A percentile compares a stretch with the other conserved stretches of the same genome.
Evolutionary conservation across 257 asterid genomes (phyloP).

Genomic region (Leonotis leonurus): DNA sequence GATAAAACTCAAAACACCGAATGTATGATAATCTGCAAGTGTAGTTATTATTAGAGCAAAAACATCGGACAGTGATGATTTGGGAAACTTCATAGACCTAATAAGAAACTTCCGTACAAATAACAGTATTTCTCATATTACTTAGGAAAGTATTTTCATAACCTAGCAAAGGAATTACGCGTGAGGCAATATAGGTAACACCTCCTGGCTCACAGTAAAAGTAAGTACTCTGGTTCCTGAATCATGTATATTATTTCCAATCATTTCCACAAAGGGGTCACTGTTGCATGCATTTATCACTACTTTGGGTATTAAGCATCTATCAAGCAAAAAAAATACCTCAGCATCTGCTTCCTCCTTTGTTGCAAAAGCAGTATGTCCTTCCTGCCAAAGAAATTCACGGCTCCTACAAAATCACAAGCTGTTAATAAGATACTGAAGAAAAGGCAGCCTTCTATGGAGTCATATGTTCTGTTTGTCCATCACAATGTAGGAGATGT

Average conservation of each 20-base stretch:
- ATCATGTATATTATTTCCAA: not conserved
- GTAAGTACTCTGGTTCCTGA: not conserved
- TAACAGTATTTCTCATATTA: no score
- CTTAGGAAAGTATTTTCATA: not conserved
- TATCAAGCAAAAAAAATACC: slow-evolving; percentile 35
- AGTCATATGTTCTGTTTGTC: not conserved
- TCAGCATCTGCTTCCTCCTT: slow-evolving; percentile 86
- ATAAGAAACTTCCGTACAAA: no score
- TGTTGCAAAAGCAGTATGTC: slow-evolving; percentile 97
- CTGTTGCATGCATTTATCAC: not conserved
- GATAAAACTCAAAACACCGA: no score
- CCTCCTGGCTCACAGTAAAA: not conserved
- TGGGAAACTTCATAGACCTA: no score
- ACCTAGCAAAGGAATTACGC: not conserved
- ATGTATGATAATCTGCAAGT: no score
- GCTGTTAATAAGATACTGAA: slow-evolving; percentile 1
- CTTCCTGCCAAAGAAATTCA: slow-evolving; percentile 98
- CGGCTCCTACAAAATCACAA: slow-evolving; percentile 65
- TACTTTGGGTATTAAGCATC: not conserved
- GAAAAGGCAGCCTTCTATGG: not conserved
- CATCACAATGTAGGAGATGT: slow-evolving; percentile 7
- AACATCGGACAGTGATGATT: no score
- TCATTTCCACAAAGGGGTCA: slow-evolving; percentile 1
- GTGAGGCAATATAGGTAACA: not conserved
- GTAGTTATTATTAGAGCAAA: no score